Conservation (phyloP, 352 stramenopile species). For the Pythium pyrilobum region DNA sequence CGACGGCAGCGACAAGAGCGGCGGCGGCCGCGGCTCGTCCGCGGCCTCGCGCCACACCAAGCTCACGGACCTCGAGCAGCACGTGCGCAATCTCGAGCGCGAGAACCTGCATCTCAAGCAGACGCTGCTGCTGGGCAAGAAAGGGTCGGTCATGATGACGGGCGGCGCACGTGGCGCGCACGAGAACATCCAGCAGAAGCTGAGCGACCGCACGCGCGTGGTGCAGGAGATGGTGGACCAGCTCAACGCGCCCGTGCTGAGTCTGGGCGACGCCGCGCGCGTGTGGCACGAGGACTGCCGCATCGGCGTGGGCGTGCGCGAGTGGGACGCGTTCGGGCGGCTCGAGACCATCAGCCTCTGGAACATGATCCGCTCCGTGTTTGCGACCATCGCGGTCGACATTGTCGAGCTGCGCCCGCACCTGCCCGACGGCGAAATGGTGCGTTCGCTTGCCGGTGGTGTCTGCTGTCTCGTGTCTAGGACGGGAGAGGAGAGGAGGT, state of each 20-base stretch:
- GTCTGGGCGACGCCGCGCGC: constrained; percentile 52
- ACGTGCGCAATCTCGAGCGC: constrained; percentile 60
- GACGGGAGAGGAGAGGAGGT: not conserved
- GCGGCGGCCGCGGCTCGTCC: constrained; percentile 1
- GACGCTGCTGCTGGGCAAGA: constrained; percentile 62
- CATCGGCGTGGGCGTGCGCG: constrained; percentile 67
- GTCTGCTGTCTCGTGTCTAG: not conserved
- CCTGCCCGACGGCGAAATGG: constrained; percentile 71
- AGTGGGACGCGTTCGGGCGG: constrained; percentile 70
- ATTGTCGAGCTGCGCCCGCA: constrained; percentile 76
- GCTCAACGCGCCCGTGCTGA: constrained; percentile 63
- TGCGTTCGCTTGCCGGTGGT: not conserved
- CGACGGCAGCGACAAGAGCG: constrained; percentile 18
- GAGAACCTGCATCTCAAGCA: constrained; percentile 80
- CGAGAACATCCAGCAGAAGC: constrained; percentile 41
- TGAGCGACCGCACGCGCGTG: constrained; percentile 65
- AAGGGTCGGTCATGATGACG: constrained; percentile 36
- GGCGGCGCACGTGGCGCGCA: constrained; percentile 22
- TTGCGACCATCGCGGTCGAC: constrained; percentile 69
- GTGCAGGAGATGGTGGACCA: constrained; percentile 81
- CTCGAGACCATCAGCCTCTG: constrained; percentile 73
- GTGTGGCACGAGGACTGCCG: constrained; percentile 77
- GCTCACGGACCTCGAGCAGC: constrained; percentile 64
- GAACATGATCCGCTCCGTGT: constrained; percentile 79
- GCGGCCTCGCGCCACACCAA: constrained; percentile 45